Base-by-base conservation (phyloP, 2,329 filamentous ascomycete species). In the Aspergillus japonicus region DNA sequence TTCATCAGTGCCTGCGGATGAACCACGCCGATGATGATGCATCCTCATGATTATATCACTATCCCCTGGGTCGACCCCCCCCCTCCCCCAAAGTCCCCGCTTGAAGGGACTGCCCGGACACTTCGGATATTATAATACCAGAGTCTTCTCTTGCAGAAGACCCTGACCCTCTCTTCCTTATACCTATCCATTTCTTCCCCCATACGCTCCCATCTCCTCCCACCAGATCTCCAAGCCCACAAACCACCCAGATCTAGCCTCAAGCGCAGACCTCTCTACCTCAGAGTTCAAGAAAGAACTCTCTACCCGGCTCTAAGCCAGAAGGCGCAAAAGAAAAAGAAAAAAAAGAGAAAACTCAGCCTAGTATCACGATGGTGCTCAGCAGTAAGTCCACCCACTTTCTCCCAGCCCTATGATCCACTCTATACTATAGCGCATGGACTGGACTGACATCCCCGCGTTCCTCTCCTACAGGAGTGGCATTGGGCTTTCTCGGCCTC, bases 401-500 rank as follows among this genome's bases (percentile, higher is more conserved):
- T 50, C 59, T 50, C 59, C 4, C 29, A 48, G 50, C 16, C 47
- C 53, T 33, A 23, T n/a, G 7, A 31, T 21, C 35, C 23, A 48
- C 14, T 35, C 26, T 35, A 10, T 23, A 35, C 19, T 23, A 44
- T 3, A 47, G 11, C 47, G 51, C n/a, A 35, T 42, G 42, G 21
- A 26, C 23, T 23, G 23, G 58, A 24, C 60, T 65, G 55, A 66
- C 65, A 29, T 24, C 14, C 14, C 51, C 26, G 51, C 26, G 26
- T 19, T 10, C 2, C 26, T 10, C 11, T 14, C 31, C 5, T 58
- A 47, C 47, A 88, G 86, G 85, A 69, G 81, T 82, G 58, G 58
- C 82, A 51, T 75, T 88, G 69, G 83, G 81, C 65, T 72, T 86
- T 50, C 63, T 81, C 51, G 86, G 87, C 72, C 78, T 89, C 60